phyloP scores from a whole-genome alignment of 2,329 filamentous ascomycete genomes.

The Pezicula radicicola region DNA sequence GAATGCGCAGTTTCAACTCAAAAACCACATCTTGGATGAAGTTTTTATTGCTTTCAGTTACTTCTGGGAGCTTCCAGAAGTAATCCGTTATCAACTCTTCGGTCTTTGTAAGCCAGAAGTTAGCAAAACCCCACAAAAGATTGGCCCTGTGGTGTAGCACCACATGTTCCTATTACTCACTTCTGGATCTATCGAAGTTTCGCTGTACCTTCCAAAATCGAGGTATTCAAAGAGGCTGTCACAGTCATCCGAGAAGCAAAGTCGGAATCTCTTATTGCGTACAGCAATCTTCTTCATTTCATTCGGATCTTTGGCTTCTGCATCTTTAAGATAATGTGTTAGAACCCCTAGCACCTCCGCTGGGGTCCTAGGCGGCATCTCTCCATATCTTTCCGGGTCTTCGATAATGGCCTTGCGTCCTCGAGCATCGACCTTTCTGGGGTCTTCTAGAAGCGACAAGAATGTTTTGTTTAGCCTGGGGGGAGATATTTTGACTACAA shows the following conservation, averaged over 20 bases:
- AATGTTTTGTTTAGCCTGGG: conserved; percentile 48
- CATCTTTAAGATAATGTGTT: conserved; percentile 57
- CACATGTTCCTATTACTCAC: conserved; percentile 28
- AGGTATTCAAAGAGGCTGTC: conserved; percentile 52
- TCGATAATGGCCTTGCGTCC: conserved; percentile 47
- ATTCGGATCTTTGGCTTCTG: conserved; percentile 42
- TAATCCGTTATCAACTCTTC: conserved; percentile 19
- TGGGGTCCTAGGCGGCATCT: conserved; percentile 46
- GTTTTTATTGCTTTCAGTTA: conserved; percentile 19
- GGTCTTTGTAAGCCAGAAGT: conserved; percentile 25
- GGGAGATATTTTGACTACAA: conserved; percentile 49
- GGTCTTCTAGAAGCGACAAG: conserved; percentile 50
- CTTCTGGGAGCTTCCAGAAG: conserved; percentile 28
- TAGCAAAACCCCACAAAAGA: neutral
- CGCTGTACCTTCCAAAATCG: conserved; percentile 46
- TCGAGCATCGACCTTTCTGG: conserved; percentile 46
- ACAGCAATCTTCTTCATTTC: conserved; percentile 52
- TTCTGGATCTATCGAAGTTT: conserved; percentile 26
- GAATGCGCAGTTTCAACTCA: conserved; percentile 41
- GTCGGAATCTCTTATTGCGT: conserved; percentile 61
- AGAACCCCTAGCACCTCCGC: conserved; percentile 55
- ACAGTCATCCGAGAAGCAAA: conserved; percentile 61
- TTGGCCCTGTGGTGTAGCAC: neutral
- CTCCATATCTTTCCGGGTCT: conserved; percentile 47
- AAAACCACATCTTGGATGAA: conserved; percentile 57